phyloP scores from a whole-genome alignment of 179 eudicot species.

The Vitellaria paradoxa region DNA sequence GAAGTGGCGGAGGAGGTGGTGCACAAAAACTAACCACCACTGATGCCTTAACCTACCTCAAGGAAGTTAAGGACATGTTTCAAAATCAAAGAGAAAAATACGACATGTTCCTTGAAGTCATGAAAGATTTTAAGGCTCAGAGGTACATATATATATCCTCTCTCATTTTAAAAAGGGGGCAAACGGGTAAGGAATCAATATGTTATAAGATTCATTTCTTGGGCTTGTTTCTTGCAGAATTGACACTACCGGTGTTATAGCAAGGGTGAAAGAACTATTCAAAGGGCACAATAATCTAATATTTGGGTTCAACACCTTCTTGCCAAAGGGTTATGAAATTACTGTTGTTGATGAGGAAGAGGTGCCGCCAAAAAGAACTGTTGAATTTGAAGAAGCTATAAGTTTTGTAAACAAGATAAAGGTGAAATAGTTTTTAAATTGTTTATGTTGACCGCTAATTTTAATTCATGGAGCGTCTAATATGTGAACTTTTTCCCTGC shows the following conservation, averaged over 20 bases:
- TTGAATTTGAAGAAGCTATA: constrained; percentile 96
- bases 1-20: constrained; percentile 28
- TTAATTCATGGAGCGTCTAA: constrained; percentile 2
- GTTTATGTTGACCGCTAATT: too few species aligned
- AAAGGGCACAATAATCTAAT: constrained; percentile 90
- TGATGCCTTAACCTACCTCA: constrained; percentile 87
- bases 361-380: constrained; percentile 71
- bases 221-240: constrained; percentile 51
- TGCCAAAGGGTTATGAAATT: constrained; percentile 96
- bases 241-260: constrained; percentile 94
- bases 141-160: constrained; percentile 39
- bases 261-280: constrained; percentile 84
- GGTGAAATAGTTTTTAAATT: constrained; percentile 35
- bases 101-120: constrained; percentile 89
- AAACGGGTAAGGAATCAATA: neutral
- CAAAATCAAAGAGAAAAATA: constrained; percentile 86
- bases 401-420: constrained; percentile 96
- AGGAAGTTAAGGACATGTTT: constrained; percentile 94
- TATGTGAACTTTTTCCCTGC: constrained; percentile 22
- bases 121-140: constrained; percentile 97
- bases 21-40: constrained; percentile 81
- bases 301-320: constrained; percentile 90
- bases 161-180: neutral
- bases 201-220: neutral
- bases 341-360: constrained; percentile 69